phyloP scores from a whole-genome alignment of 768 basidiomycete genomes.

The Boletus sensibilis region DNA sequence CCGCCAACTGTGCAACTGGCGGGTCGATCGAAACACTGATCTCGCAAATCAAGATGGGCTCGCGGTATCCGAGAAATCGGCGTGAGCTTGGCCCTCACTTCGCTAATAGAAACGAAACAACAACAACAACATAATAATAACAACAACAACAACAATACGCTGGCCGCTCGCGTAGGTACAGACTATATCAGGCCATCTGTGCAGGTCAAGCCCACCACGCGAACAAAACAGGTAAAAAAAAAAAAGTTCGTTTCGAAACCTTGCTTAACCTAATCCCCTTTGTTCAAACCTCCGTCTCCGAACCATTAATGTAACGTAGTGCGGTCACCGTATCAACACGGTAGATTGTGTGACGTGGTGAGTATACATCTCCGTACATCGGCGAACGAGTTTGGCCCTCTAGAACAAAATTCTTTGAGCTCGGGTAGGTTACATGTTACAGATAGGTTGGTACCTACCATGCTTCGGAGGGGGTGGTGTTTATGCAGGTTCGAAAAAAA shows the following conservation, averaged over 20 bases:
- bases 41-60: slow-evolving; percentile 1
- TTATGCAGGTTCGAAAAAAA: not conserved
- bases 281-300: slow-evolving; percentile 12
- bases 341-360: slow-evolving; percentile 20
- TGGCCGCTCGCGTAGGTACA: not conserved
- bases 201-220: not conserved
- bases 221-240: not conserved
- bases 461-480: not conserved
- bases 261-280: slow-evolving; percentile 8
- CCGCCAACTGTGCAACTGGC: not conserved
- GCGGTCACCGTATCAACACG: slow-evolving; percentile 22
- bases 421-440: slow-evolving; percentile 11
- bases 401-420: not conserved
- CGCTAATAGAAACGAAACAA: slow-evolving; percentile 7
- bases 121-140: not conserved
- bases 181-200: slow-evolving; percentile 10
- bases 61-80: slow-evolving; percentile 1
- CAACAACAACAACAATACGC: not conserved
- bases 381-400: not conserved
- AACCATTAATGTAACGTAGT: not conserved
- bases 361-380: slow-evolving; percentile 5
- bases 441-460: not conserved
- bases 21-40: not conserved
- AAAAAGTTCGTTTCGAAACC: slow-evolving; percentile 4
- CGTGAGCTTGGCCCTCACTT: slow-evolving; percentile 21